phyloP scores from a whole-genome alignment of 1,284 basidiomycete genomes.

The Irpex lacteus region DNA sequence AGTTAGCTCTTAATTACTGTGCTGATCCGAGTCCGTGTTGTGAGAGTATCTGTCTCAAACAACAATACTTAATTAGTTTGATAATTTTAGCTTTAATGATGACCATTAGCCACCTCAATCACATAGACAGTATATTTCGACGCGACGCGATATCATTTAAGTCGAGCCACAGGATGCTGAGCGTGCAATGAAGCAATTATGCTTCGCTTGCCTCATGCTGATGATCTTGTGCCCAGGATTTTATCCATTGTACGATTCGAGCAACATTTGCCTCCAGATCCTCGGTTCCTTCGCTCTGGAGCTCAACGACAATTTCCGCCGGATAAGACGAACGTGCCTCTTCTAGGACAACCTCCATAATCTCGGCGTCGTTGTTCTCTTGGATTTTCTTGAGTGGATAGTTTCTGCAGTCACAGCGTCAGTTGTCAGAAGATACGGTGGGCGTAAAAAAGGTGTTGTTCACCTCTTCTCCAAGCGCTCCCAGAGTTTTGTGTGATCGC shows the following conservation, averaged over 20 bases:
- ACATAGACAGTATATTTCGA: too few relatives aligned
- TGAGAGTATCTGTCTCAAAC: too few relatives aligned
- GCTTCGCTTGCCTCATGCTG: constrained; percentile 1
- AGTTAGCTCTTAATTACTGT: neutral
- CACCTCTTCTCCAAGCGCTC: constrained; percentile 91
- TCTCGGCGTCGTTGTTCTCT: constrained; percentile 98
- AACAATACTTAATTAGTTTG: too few relatives aligned
- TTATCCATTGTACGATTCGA: constrained; percentile 85
- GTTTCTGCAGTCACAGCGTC: constrained; percentile 46
- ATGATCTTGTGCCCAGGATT: constrained; percentile 69
- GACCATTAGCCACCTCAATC: too few relatives aligned
- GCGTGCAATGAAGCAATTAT: neutral
- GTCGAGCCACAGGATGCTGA: neutral
- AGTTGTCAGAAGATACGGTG: neutral
- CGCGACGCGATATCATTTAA: neutral
- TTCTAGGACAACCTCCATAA: constrained; percentile 91
- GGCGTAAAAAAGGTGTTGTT: constrained; percentile 19
- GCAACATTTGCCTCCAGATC: constrained; percentile 87
- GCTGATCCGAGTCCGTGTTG: neutral
- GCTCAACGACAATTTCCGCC: constrained; percentile 82
- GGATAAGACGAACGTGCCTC: constrained; percentile 89
- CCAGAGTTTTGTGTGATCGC: constrained; percentile 90
- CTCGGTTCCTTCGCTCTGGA: constrained; percentile 76
- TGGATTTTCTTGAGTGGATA: constrained; percentile 94
- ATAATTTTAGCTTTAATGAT: too few relatives aligned